A percentile compares a stretch with the other conserved stretches of the same genome.
phyloP scores from a whole-genome alignment of 371 early-diverging fungal species.

The Haplosporangium sp. region DNA sequence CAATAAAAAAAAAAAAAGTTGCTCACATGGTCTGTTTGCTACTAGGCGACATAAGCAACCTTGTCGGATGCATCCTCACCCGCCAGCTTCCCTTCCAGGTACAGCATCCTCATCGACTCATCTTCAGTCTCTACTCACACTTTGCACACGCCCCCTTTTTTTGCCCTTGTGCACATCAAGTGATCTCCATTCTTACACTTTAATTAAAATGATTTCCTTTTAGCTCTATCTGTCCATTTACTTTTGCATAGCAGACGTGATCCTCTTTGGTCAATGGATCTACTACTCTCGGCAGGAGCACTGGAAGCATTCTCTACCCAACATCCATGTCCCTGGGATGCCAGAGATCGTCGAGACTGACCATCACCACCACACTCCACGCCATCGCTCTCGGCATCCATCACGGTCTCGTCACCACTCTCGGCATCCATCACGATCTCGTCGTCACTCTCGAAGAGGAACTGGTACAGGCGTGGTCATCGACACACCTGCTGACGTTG shows the following conservation, averaged over 20 bases:
- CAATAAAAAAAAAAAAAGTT: too few species aligned
- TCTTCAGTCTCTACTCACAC: too few species aligned
- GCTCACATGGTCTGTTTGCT: background rate
- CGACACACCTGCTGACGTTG: background rate
- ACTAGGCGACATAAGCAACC: conserved; percentile 76
- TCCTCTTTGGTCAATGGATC: conserved; percentile 60
- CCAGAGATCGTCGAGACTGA: conserved; percentile 36
- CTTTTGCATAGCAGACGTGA: conserved; percentile 63
- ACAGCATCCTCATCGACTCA: background rate
- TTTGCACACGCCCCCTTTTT: too few species aligned
- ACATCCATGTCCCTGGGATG: conserved; percentile 13
- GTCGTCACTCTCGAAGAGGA: too few species aligned
- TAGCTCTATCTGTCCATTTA: conserved; percentile 64
- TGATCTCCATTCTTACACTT: too few species aligned
- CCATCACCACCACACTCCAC: conserved; percentile 19
- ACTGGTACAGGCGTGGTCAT: too few species aligned
- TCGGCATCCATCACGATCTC: too few species aligned
- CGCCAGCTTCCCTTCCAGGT: conserved; percentile 79
- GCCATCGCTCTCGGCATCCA: conserved; percentile 9
- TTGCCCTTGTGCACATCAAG: too few species aligned
- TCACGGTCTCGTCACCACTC: conserved; percentile 9
- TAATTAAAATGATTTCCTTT: background rate
- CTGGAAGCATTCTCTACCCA: conserved; percentile 5
- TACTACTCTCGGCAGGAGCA: conserved; percentile 57
- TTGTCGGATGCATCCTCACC: conserved; percentile 76